These are phyloP conservation scores for Haberlea rhodopensis DNA, from an alignment of 257 asterid species.

Conservation along the genomic window DNA sequence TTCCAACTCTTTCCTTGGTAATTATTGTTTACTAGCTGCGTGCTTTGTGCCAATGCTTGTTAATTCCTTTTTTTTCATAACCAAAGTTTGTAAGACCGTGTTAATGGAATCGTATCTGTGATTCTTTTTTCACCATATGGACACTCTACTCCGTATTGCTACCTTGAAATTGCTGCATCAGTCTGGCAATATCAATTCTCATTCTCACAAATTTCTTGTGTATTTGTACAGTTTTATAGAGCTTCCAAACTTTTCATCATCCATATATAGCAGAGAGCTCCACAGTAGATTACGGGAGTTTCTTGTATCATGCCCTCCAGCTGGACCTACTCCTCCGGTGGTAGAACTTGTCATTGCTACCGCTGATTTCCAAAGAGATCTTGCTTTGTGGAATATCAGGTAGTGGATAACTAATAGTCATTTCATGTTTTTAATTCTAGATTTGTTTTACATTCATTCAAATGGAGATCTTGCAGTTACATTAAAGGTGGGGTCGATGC, in stretches of 20 bases:
- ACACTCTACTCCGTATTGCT: constrained; percentile 11
- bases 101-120: not conserved
- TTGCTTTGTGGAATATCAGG: constrained; percentile 76
- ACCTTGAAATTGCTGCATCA: not conserved
- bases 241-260: constrained; percentile 80
- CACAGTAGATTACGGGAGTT: constrained; percentile 67
- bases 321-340: constrained; percentile 69
- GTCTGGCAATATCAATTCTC: constrained; percentile 2
- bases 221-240: constrained; percentile 67
- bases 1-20: not conserved
- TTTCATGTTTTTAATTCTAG: constrained; percentile 20
- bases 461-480: constrained; percentile 48
- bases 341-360: constrained; percentile 76
- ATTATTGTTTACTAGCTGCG: not conserved
- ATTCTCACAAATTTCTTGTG: constrained; percentile 25
- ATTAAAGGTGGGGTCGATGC: constrained; percentile 90
- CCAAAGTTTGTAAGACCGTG: not conserved
- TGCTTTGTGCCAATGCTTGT: not conserved
- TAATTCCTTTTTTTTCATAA: not conserved
- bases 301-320: constrained; percentile 82
- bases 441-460: constrained; percentile 6
- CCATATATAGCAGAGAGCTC: constrained; percentile 85
- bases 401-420: constrained; percentile 22
- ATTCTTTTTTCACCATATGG: not conserved
- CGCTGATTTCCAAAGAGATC: constrained; percentile 90